Conservation (phyloP, 495 filamentous ascomycete genomes). For the Staphylotrichum longicolle region DNA sequence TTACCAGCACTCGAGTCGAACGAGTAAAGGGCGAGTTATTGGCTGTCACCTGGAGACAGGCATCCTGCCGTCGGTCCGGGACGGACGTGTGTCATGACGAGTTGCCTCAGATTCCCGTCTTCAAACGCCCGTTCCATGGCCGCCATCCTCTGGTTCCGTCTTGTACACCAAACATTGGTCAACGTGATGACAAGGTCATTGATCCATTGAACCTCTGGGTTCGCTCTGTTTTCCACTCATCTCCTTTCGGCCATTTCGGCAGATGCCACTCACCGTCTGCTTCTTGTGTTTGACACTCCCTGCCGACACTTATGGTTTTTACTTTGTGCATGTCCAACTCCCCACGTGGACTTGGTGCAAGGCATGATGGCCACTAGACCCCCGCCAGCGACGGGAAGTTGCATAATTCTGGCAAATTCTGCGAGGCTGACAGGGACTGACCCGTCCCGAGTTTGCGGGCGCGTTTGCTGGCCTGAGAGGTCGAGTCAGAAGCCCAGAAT, state of each 20-base stretch:
- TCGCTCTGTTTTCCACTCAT: too few species aligned
- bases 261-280: too few species aligned
- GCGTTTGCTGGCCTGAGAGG: neutral
- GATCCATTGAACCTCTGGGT: neutral
- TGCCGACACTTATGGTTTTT: too few species aligned
- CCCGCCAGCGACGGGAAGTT: neutral
- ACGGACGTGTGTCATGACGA: neutral
- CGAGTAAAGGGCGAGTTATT: too few species aligned
- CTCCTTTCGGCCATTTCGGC: too few species aligned
- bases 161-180: neutral
- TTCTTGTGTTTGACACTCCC: too few species aligned
- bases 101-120: neutral
- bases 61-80: too few species aligned
- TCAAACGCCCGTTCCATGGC: neutral
- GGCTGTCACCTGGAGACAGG: too few species aligned
- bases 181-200: neutral
- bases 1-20: constrained; percentile 1
- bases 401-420: neutral
- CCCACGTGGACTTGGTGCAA: too few species aligned
- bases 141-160: neutral
- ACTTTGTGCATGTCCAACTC: too few species aligned
- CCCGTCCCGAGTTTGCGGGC: neutral
- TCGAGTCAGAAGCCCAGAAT: neutral
- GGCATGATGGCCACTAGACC: too few species aligned
- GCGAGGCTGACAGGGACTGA: neutral